Percentiles rank a stretch among this genome's conserved stretches.
Evolutionary conservation across 2,329 filamentous ascomycete species (phyloP).

Genomic region (Lachnum nothofagi): DNA sequence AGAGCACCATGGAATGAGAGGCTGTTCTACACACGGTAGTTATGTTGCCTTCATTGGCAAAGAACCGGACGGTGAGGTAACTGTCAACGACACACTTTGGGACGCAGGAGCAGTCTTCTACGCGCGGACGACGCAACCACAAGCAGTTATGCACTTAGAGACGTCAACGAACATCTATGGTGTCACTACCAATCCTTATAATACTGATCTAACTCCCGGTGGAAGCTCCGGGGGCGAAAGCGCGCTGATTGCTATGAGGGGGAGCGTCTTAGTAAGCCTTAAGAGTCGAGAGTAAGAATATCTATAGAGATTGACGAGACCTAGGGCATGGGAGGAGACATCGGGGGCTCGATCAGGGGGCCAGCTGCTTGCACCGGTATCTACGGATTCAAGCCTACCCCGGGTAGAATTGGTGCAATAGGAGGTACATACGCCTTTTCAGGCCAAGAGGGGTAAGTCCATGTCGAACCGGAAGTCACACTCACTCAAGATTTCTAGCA

Average conservation of each 20-base stretch:
- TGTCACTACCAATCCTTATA: constrained; percentile 35
- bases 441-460: constrained; percentile 9
- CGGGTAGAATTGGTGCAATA: constrained; percentile 4
- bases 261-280: neutral
- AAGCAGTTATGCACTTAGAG: constrained; percentile 47
- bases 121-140: constrained; percentile 47
- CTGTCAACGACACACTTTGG: neutral
- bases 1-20: constrained; percentile 5
- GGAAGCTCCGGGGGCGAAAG: constrained; percentile 8
- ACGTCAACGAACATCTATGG: constrained; percentile 42
- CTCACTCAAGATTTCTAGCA: constrained; percentile 10
- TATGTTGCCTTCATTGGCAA: neutral
- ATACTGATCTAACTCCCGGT: constrained; percentile 5
- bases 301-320: constrained; percentile 4
- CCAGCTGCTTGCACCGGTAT: constrained; percentile 10
- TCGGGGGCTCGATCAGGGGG: neutral
- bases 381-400: constrained; percentile 15
- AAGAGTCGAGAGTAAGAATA: no score
- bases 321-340: constrained; percentile 7
- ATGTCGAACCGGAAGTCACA: neutral
- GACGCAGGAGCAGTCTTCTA: constrained; percentile 37
- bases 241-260: constrained; percentile 5
- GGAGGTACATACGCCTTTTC: constrained; percentile 1
- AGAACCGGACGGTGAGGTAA: neutral
- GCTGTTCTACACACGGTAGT: neutral